Evolutionary conservation across 73 alveolate species (phyloP).

Genomic region (Strombidium stylifer): DNA sequence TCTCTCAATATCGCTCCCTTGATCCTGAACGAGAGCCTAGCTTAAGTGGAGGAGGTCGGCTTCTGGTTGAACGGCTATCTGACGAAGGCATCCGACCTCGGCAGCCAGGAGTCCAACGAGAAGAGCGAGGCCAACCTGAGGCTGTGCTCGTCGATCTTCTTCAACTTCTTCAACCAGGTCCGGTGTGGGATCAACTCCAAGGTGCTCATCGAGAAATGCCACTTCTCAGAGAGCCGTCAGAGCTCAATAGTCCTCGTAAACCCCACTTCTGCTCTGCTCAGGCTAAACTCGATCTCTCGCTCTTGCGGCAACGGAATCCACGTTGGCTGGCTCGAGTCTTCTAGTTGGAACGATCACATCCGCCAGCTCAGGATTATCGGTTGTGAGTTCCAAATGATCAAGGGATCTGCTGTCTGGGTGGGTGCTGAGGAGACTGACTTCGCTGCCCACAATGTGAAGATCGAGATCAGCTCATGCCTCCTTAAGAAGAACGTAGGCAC

Average conservation of each 20-base stretch:
- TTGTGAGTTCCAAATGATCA: not conserved
- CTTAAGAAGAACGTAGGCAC: not conserved
- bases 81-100: conserved; percentile 19
- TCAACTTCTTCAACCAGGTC: conserved; percentile 8
- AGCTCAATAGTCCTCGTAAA: no score
- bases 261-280: conserved; percentile 1
- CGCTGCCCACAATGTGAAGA: conserved; percentile 23
- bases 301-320: not conserved
- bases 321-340: conserved; percentile 9
- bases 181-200: conserved; percentile 10
- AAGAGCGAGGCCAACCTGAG: not conserved
- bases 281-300: not conserved
- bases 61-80: conserved; percentile 53
- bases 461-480: not conserved
- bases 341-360: not conserved
- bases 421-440: no score
- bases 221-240: no score
- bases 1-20: no score
- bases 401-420: no score
- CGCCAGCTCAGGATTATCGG: not conserved
- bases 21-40: no score
- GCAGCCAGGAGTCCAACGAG: not conserved
- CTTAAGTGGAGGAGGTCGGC: conserved; percentile 47
- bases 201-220: conserved; percentile 6
- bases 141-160: conserved; percentile 19